phyloP scores from a whole-genome alignment of 495 filamentous ascomycete genomes.

The Trichocladium uniseriatum region DNA sequence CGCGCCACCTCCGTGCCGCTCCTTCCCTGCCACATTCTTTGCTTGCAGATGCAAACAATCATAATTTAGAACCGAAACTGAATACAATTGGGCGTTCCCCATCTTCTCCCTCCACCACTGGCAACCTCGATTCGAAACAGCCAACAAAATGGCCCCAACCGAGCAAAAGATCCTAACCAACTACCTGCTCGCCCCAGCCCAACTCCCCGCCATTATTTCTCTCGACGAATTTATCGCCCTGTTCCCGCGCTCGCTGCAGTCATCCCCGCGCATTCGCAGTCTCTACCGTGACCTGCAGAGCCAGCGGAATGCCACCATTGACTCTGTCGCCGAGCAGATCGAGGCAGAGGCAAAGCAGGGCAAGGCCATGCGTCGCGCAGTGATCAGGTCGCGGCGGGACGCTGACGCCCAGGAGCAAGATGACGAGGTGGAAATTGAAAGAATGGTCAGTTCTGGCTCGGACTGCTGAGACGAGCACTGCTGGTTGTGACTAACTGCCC shows the following conservation, averaged over 20 bases:
- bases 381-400: constrained; percentile 45
- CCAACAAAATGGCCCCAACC: constrained; percentile 53
- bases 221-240: constrained; percentile 65
- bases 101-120: background rate
- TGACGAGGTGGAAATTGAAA: constrained; percentile 61
- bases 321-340: constrained; percentile 59
- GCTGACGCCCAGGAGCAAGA: constrained; percentile 48
- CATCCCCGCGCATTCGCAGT: constrained; percentile 59
- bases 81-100: background rate
- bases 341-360: constrained; percentile 55
- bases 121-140: background rate
- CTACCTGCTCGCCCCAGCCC: constrained; percentile 67
- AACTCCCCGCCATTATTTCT: constrained; percentile 61
- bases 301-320: constrained; percentile 57
- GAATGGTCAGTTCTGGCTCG: constrained; percentile 43
- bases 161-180: constrained; percentile 64
- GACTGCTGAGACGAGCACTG: background rate
- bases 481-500: background rate
- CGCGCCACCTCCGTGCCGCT: too few relatives aligned
- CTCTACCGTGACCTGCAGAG: constrained; percentile 76
- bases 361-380: constrained; percentile 51
- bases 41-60: background rate
- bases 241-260: constrained; percentile 60
- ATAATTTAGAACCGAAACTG: background rate
- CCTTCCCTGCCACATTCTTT: too few relatives aligned